Base-by-base conservation (phyloP, 345 rosid genomes). In the Physaria fendleri region DNA sequence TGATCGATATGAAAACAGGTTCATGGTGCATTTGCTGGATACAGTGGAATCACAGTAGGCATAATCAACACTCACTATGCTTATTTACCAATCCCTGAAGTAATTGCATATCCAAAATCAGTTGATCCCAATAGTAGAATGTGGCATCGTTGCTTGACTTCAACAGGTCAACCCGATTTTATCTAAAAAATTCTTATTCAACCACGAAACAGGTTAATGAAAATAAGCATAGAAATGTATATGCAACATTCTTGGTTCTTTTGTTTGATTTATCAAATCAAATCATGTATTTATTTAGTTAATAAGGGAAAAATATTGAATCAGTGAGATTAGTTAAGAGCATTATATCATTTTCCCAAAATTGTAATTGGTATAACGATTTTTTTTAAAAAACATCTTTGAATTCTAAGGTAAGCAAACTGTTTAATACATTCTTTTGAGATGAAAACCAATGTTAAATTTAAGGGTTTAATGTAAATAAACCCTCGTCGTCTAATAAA, bases 121-220 rank as follows among this genome's bases (percentile, higher is more conserved):
- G 96, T 90, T 5, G 99, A 94, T 60, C 96, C 97, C 2, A 90
- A 90, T 65, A 90, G 97, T 71, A 80, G 96, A 40, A 94, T 90
- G 97, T 94, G 96, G 97, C 97, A 87, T 76, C 96, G 96, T 57
- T 94, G 99, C 85, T 79, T 94, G 72, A 85, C 97, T 4, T 94
- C 97, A 10, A 94, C 96, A 0, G 97, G 99, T 51, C 99, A 94
- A 58, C 99, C 99, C 0, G 99, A 90, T 74, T 94, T 94, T 28
- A n/a, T 75, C 75, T 77, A 62, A 71, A 16, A 5, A 15, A 10
- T 0, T n/a, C 15, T 23, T 10, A 14, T 17, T 22, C 22, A 29
- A 32, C 32, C 65, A 51, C 27, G 10, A 22, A 21, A 45, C 14
- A 21, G 8, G 54, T 13, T n/a, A 7, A 37, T 13, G 4, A 47